phyloP scores from a whole-genome alignment of 1,139 yeast species.

The Fermentozyma sake region DNA sequence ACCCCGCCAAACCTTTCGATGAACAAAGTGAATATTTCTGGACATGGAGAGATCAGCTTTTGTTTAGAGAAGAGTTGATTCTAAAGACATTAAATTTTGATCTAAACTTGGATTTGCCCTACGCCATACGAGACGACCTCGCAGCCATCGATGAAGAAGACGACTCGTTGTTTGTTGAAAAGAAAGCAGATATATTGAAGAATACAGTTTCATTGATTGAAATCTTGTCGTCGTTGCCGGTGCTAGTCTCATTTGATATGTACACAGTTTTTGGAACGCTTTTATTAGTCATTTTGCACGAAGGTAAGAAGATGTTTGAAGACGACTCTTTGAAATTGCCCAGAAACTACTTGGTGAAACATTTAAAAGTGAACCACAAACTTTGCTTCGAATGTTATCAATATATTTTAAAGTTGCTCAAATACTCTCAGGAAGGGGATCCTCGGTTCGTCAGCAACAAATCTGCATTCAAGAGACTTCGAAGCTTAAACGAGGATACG shows the following conservation, averaged over 20 bases:
- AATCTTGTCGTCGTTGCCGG: constrained; percentile 38
- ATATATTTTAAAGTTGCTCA: constrained; percentile 27
- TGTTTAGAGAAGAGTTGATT: constrained; percentile 42
- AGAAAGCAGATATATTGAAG: constrained; percentile 28
- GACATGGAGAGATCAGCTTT: constrained; percentile 45
- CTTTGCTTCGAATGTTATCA: constrained; percentile 30
- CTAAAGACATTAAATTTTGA: constrained; percentile 39
- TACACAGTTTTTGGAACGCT: constrained; percentile 31
- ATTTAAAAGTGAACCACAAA: constrained; percentile 15
- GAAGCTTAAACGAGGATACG: constrained; percentile 12
- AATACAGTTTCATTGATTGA: constrained; percentile 35
- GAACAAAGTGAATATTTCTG: constrained; percentile 42
- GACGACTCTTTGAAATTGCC: constrained; percentile 20
- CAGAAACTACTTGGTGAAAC: constrained; percentile 13
- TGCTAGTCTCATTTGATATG: constrained; percentile 33
- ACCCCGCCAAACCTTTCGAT: constrained; percentile 28
- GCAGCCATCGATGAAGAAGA: constrained; percentile 2
- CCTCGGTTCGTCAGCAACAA: constrained; percentile 28
- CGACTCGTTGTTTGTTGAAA: constrained; percentile 15
- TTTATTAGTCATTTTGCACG: constrained; percentile 25
- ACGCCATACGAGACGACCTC: constrained; percentile 24
- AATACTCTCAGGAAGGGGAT: constrained; percentile 24
- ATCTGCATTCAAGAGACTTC: constrained; percentile 24
- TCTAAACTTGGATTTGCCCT: constrained; percentile 36
- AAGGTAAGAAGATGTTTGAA: constrained; percentile 23